Percentiles rank a stretch among this genome's conserved stretches.
These are phyloP conservation scores for Grifola frondosa DNA, from an alignment of 1,284 basidiomycete genomes.

Conservation along the genomic window DNA sequence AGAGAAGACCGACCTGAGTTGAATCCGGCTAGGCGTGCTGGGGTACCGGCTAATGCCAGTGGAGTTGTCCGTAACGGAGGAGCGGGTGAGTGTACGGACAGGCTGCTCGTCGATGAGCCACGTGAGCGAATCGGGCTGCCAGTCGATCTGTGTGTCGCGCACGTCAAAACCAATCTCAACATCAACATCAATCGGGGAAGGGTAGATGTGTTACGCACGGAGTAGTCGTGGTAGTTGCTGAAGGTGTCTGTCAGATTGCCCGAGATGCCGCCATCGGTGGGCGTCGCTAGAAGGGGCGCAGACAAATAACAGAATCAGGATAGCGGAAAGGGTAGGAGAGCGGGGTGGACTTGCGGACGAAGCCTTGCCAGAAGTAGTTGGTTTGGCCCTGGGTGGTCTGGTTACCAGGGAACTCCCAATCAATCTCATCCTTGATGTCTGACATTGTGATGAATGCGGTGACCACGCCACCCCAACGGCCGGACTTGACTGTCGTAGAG, in stretches of 20 bases:
- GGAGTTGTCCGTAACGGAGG: slow-evolving; percentile 49
- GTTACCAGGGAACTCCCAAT: slow-evolving; percentile 78
- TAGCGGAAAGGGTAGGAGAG: neutral
- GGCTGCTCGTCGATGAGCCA: slow-evolving; percentile 71
- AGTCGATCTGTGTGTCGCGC: slow-evolving; percentile 58
- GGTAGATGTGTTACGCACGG: slow-evolving; percentile 59
- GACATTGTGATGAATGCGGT: slow-evolving; percentile 87
- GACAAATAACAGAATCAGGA: neutral
- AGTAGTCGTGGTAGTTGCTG: slow-evolving; percentile 73
- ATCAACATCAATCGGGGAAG: neutral
- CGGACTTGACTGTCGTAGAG: slow-evolving; percentile 55
- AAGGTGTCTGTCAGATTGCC: slow-evolving; percentile 60
- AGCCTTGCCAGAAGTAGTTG: slow-evolving; percentile 79
- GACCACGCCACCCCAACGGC: slow-evolving; percentile 73
- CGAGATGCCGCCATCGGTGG: slow-evolving; percentile 47
- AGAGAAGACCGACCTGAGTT: slow-evolving; percentile 55
- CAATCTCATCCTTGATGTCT: slow-evolving; percentile 83
- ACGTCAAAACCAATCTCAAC: neutral
- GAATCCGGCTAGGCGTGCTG: slow-evolving; percentile 73
- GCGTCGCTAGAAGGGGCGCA: slow-evolving; percentile 31
- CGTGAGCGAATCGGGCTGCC: slow-evolving; percentile 66
- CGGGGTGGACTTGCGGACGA: slow-evolving; percentile 55
- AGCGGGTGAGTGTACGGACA: slow-evolving; percentile 65
- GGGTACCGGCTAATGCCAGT: slow-evolving; percentile 64
- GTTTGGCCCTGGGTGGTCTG: slow-evolving; percentile 66